These are phyloP conservation scores for Nothomitra cinnamomea DNA, from an alignment of 2,329 filamentous ascomycete species.

Conservation along the genomic window DNA sequence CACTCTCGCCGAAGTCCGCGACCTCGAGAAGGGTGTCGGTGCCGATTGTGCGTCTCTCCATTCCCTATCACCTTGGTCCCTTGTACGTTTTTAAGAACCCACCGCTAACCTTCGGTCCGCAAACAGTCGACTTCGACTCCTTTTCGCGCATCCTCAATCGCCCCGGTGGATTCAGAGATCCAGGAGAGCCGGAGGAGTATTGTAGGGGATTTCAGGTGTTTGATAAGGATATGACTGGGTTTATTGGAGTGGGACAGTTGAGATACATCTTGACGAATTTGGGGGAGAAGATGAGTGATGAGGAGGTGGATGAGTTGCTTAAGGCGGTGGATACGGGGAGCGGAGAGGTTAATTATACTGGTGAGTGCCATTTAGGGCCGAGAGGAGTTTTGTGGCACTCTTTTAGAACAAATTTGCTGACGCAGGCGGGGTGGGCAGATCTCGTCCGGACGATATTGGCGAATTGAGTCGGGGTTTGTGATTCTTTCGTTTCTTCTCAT, in stretches of 20 bases:
- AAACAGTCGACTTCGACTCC: conserved; percentile 84
- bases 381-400: neutral
- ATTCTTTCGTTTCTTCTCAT: too few relatives aligned
- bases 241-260: conserved; percentile 93
- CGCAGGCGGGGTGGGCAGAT: conserved; percentile 40
- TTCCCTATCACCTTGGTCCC: neutral
- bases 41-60: conserved; percentile 60
- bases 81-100: neutral
- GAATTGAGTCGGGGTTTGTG: too few relatives aligned
- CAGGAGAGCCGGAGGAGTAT: conserved; percentile 95
- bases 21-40: conserved; percentile 80
- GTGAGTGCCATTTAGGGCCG: conserved; percentile 31
- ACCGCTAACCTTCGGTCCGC: neutral
- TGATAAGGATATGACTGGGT: conserved; percentile 96
- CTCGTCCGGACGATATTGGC: conserved; percentile 75
- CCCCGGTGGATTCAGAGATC: conserved; percentile 93
- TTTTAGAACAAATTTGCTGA: too few relatives aligned
- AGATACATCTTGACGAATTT: conserved; percentile 95
- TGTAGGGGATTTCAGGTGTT: conserved; percentile 98
- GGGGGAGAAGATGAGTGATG: conserved; percentile 98
- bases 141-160: conserved; percentile 96
- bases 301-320: conserved; percentile 95
- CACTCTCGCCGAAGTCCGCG: conserved; percentile 78
- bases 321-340: conserved; percentile 95
- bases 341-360: conserved; percentile 94